Base-by-base conservation (phyloP, 805 yeast genomes). In the Metschnikowia amazonensis region DNA sequence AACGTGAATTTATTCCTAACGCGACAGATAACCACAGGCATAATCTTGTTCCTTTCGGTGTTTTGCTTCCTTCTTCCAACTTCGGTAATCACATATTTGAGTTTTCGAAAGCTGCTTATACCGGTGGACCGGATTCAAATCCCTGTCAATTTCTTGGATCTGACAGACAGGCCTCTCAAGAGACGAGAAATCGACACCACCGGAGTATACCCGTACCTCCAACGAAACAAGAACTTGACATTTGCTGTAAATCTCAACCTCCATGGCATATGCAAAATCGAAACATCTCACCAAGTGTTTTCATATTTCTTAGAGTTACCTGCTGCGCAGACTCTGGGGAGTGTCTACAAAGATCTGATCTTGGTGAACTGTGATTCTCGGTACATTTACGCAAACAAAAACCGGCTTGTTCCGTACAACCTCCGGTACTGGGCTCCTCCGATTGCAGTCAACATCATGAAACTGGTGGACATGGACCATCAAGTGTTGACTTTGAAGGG, bases 351-450 rank as follows among this genome's bases (percentile, higher is more conserved):
- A n/a, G 50, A 51, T 46, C 40, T 54, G 34, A 43, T 60, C 28
- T 25, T 58, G 16, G 43, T 57, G 29, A 52, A 63, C 42, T 70
- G 76, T 51, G 69, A 66, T 45, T 51, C 66, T 18, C 50, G 65
- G 8, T 51, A 46, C 39, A 50, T 67, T 20, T 64, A 66, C 52
- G 57, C 57, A 24, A 47, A 45, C 13, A 64, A 65, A 44, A 71
- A 71, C 51, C 34, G 46, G 49, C 44, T 62, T 25, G 51, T 71
- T 9, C 75, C 76, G 0, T 70, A 62, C 52, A 62, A 65, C 45
- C 56, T 67, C 35, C 57, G 67, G 42, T 60, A 58, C 47, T 70
- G 71, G 70, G 59, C 60, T 4, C 66, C 72, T 1, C 76, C 76
- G 0, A 32, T 60, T 0, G 32, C 65, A 23, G 61, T 62, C 10